Evolutionary conservation across 352 stramenopile genomes (phyloP), one percentile per base, ranked within the genome.

Genomic region (Globisporangium camurandrum): DNA sequence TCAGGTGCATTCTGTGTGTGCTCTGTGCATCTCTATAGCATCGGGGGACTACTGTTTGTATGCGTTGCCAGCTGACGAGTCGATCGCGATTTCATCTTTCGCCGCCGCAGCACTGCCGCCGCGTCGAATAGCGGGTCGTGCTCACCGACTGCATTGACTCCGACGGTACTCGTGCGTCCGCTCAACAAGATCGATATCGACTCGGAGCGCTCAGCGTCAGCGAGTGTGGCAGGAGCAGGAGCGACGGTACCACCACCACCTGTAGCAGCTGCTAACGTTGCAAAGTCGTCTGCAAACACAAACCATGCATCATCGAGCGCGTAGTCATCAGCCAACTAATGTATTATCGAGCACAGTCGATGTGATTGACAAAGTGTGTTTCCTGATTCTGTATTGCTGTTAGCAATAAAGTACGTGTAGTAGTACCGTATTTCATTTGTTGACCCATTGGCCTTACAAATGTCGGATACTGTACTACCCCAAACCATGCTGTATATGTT

Each of bases 131-230:
- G 31, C 8, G 31, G n/a, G 3, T 10, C 8, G 31, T 3, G 10
- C n/a, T 4, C 37, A 14, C 53, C 26, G 50, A 54, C 39, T 27
- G 57, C 67, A 1, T 51, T 75, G 37, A 88, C 73, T 39, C 76
- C 73, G 19, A 77, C 73, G 19, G 76, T 72, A 9, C 56, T 88
- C 14, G 46, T 88, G 57, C 66, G 65, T 9, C 69, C 76, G 4
- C 62, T 88, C 22, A 79, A 54, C n/a, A 67, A 79, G 47, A 88
- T 86, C 47, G 67, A 69, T 36, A 75, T 87, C 28, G 34, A 57
- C 44, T 51, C 33, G 42, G n/a, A 57, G 23, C 30, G 31, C 38
- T 38, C 50, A 2, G n/a, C 30, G 19, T 12, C 14, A 34, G 24
- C 36, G 17, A 10, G 33, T 27, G 23, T 37, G 3, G 31, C n/a